Conservation (phyloP, 2,329 filamentous ascomycete species). For the Aspergillus alliaceus region DNA sequence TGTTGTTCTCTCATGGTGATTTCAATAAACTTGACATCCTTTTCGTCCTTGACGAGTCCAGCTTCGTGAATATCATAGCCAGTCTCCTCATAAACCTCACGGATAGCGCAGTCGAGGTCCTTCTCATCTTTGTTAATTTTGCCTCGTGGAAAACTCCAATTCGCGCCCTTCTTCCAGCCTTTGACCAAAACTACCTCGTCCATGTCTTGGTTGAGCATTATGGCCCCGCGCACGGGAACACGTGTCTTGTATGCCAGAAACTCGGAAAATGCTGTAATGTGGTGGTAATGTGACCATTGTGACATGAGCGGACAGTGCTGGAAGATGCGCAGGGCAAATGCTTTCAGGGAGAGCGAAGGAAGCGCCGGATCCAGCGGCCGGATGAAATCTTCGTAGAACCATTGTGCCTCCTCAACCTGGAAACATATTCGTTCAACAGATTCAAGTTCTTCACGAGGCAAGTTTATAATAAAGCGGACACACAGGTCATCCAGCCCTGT, state of each 20-base stretch:
- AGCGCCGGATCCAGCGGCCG: constrained; percentile 81
- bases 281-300: constrained; percentile 73
- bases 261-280: constrained; percentile 81
- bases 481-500: constrained; percentile 95
- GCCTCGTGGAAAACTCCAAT: constrained; percentile 94
- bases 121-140: constrained; percentile 98
- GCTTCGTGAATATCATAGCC: constrained; percentile 78
- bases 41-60: constrained; percentile 70
- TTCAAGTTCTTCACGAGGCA: constrained; percentile 85
- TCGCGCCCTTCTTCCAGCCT: constrained; percentile 95
- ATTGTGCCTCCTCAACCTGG: constrained; percentile 98
- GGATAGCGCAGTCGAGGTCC: constrained; percentile 87
- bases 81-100: constrained; percentile 95
- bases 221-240: constrained; percentile 90
- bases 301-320: constrained; percentile 89
- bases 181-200: constrained; percentile 91
- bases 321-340: constrained; percentile 88
- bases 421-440: constrained; percentile 95
- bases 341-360: constrained; percentile 79
- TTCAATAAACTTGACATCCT: constrained; percentile 78
- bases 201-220: constrained; percentile 91
- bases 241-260: constrained; percentile 94
- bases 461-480: constrained; percentile 96
- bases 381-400: constrained; percentile 99
- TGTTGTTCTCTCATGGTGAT: constrained; percentile 91